These are phyloP conservation scores for Pythium oligandrum DNA, from an alignment of 352 stramenopile species.

Conservation along the genomic window DNA sequence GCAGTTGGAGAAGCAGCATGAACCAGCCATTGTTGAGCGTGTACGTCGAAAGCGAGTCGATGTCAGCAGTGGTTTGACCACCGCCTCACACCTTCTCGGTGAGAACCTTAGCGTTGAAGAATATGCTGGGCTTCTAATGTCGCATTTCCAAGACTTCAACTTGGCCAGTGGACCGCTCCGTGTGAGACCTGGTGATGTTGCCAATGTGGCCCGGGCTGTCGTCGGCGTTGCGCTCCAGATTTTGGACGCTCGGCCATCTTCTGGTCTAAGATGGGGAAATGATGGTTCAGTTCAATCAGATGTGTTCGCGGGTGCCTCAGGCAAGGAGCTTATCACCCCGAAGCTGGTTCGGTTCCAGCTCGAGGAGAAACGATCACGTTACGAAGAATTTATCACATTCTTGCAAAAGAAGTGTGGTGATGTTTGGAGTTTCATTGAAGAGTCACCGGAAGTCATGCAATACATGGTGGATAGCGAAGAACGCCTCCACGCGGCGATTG, in stretches of 20 bases:
- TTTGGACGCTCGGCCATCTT: slow-evolving; percentile 74
- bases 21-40: slow-evolving; percentile 5
- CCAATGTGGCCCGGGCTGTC: slow-evolving; percentile 49
- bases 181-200: slow-evolving; percentile 37
- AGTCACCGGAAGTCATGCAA: slow-evolving; percentile 43
- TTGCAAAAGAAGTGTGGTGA: slow-evolving; percentile 50
- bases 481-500: slow-evolving; percentile 68
- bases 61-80: slow-evolving; percentile 30
- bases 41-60: slow-evolving; percentile 24
- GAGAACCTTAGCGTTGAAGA: slow-evolving; percentile 40
- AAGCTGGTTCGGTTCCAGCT: slow-evolving; percentile 85
- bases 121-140: slow-evolving; percentile 48
- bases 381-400: slow-evolving; percentile 60
- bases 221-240: slow-evolving; percentile 64
- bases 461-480: slow-evolving; percentile 66
- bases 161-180: slow-evolving; percentile 22
- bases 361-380: slow-evolving; percentile 67
- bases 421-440: slow-evolving; percentile 57
- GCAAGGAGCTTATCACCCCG: slow-evolving; percentile 42
- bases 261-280: slow-evolving; percentile 74
- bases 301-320: slow-evolving; percentile 2
- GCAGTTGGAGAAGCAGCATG: slow-evolving; percentile 30
- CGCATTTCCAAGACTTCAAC: slow-evolving; percentile 39
- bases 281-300: slow-evolving; percentile 19
- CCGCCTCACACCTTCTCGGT: slow-evolving; percentile 23